Evolutionary conservation across 805 yeast species (phyloP).

Genomic region (Clavispora carvajalis): DNA sequence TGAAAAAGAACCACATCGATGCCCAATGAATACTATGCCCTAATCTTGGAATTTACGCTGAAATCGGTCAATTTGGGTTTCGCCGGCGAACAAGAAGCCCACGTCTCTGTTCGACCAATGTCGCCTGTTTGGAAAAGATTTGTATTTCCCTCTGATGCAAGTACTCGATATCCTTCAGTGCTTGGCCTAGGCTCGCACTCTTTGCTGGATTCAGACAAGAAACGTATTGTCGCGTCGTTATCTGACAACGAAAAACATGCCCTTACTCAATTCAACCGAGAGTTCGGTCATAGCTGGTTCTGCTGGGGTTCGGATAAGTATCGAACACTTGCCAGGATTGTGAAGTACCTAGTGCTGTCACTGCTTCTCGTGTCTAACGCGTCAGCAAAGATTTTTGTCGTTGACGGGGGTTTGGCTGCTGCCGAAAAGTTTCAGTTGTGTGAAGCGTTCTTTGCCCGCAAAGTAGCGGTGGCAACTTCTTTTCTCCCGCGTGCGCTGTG

Average conservation of each 20-base stretch:
- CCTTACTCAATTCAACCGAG: background rate
- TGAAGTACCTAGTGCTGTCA: constrained; percentile 5
- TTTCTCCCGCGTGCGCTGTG: constrained; percentile 12
- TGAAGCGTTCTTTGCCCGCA: constrained; percentile 4
- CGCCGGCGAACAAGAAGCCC: constrained; percentile 13
- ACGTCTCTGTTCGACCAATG: constrained; percentile 3
- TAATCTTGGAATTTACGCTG: constrained; percentile 12
- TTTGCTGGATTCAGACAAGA: background rate
- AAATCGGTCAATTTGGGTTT: constrained; percentile 11
- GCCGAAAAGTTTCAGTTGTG: constrained; percentile 8
- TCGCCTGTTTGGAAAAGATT: constrained; percentile 7
- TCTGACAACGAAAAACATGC: background rate
- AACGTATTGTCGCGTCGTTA: background rate
- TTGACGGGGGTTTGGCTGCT: constrained; percentile 8
- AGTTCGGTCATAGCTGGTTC: background rate
- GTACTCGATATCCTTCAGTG: background rate
- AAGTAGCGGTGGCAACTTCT: constrained; percentile 7
- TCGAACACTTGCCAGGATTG: constrained; percentile 5
- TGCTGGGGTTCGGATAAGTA: constrained; percentile 10
- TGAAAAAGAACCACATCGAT: constrained; percentile 3
- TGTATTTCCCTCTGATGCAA: background rate
- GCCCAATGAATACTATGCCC: constrained; percentile 17
- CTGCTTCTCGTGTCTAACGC: constrained; percentile 10
- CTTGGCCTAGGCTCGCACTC: background rate
- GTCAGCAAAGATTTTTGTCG: constrained; percentile 11